Evolutionary conservation across 345 rosid species (phyloP).

Genomic region (Bruguiera sexangula): DNA sequence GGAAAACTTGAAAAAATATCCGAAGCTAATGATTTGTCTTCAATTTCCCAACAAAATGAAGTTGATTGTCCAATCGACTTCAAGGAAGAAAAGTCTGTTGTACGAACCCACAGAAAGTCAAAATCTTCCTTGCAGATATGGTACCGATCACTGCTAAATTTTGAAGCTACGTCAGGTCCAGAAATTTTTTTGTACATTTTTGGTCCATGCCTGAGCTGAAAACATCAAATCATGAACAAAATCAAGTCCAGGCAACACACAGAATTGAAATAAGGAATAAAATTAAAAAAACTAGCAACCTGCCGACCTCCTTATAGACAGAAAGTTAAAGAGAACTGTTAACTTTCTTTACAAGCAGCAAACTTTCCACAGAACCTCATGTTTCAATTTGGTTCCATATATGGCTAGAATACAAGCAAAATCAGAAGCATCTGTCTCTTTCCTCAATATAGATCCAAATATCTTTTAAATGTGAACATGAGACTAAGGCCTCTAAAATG

Average conservation of each 20-base stretch:
- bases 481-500: no score
- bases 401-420: background rate
- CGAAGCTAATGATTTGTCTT: conserved; percentile 30
- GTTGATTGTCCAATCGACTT: conserved; percentile 70
- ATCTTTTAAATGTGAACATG: no score
- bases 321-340: background rate
- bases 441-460: background rate
- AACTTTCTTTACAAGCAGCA: no score
- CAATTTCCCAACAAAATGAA: conserved; percentile 59
- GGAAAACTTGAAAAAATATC: conserved; percentile 58
- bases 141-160: conserved; percentile 58
- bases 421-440: background rate
- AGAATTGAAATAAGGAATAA: background rate
- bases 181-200: conserved; percentile 57
- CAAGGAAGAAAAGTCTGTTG: conserved; percentile 61
- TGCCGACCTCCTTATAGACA: background rate
- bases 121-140: conserved; percentile 76
- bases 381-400: background rate
- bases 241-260: background rate
- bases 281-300: background rate
- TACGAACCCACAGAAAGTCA: conserved; percentile 80
- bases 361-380: no score
- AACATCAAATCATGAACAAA: conserved; percentile 7
- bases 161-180: conserved; percentile 55
- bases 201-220: conserved; percentile 71